Base-by-base conservation (phyloP, 805 yeast genomes). In the Candida chauliodis region DNA sequence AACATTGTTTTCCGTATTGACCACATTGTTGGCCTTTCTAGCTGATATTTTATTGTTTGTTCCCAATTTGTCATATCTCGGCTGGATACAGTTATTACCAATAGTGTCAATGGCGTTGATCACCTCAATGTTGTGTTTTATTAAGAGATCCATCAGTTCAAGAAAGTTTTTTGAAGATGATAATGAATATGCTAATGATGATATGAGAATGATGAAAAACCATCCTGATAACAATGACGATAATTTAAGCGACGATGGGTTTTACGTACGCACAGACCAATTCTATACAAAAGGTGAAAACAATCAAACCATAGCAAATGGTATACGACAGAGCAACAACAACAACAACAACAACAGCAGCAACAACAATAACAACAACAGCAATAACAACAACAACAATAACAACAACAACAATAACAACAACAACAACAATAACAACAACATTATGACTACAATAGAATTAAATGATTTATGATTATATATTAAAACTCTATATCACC, bases 21-120 rank as follows among this genome's bases (percentile, higher is more conserved):
- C 84, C 29, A 66, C 85, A 1, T 60, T 90, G 34, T 66, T 91
- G 36, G 81, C 90, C 5, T 85, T 91, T 47, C 63, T 90, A 42
- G 87, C 87, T 3, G 98, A 91, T 56, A 75, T 90, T 26, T 58
- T 90, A 28, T 58, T 91, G 36, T 91, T 91, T 51, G 73, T 81
- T 1, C 85, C 90, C 2, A 78, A 79, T 52, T 62, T 91, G 38
- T 73, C 78, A 38, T 89, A 88, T 80, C 75, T 82, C 31, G 96
- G 96, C 18, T 91, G 97, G 97, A 63, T 84, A 36, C 74, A 85
- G 42, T 63, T 90, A 18, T 78, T 78, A 0, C 76, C 91, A 1
- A 76, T 93, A 0, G 74, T 83, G 2, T 56, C 81, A 22, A 68
- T 81, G 32, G 83, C 91, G 0, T 45, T 81, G 1, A 70, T 78